Base-by-base conservation (phyloP, 176 grass and related monocot species). In the Bonia amplexicaulis region DNA sequence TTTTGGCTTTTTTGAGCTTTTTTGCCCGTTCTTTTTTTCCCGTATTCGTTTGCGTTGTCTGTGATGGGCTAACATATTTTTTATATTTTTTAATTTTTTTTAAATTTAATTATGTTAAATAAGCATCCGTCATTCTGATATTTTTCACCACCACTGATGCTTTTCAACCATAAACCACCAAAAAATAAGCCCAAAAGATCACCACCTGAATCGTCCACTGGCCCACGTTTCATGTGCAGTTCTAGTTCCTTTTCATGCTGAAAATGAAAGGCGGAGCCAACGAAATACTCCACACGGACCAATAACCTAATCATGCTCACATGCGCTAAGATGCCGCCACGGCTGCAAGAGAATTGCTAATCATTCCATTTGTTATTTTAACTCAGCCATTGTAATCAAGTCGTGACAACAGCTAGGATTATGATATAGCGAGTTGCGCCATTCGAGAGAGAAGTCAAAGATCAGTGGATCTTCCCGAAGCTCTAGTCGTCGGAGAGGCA, bases 381-480 rank as follows among this genome's bases (percentile, higher is more conserved):
- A 73, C 80, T 27, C 27, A 16, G 6, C 35, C 15, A 39, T 6
- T 57, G 33, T 82, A 84, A 74, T 19, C n/a, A 31, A 19, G 77
- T 9, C 58, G 69, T 49, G 60, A 44, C 74, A 87, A 23, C 22
- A 22, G 66, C 81, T 71, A 71, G 2, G 0, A 23, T 19, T 39
- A 13, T 7, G 19, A 15, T 29, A 1, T 23, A 6, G 25, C 42
- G 13, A 54, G 10, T 7, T 11, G 73, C 35, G 35, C 73, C 27
- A 15, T 60, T 68, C 66, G 22, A 59, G 59, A 59, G 59, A 79
- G 40, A 87, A 79, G 74, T 90, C 89, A 90, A 90, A 90, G 57
- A 61, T 47, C 44, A 70, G 17, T 52, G 61, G 76, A 76, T 89
- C 87, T 66, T 84, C 81, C 75, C 68, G 49, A 77, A 54, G 69